These are phyloP conservation scores for Blastobotrys attinorum DNA, from an alignment of 805 yeast species.

Conservation along the genomic window DNA sequence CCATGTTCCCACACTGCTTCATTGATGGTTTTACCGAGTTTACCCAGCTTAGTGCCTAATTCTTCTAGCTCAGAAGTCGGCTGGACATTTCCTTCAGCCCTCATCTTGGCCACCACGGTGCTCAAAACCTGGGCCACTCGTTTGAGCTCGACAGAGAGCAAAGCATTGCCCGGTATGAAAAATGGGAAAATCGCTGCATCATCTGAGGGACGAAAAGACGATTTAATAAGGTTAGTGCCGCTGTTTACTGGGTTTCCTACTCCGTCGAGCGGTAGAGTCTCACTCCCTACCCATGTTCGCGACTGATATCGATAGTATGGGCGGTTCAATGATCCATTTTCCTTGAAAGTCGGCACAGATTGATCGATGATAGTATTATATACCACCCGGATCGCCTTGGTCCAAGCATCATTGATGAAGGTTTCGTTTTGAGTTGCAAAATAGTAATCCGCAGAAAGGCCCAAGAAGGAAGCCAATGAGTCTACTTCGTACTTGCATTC, in stretches of 20 bases:
- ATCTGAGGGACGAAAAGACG: constrained; percentile 84
- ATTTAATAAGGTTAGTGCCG: constrained; percentile 63
- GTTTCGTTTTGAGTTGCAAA: constrained; percentile 14
- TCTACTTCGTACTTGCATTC: constrained; percentile 90
- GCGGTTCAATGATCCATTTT: constrained; percentile 38
- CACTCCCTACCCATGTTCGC: constrained; percentile 67
- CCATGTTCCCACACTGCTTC: constrained; percentile 58
- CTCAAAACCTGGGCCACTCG: constrained; percentile 24
- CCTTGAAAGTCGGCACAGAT: constrained; percentile 43
- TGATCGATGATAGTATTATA: constrained; percentile 51
- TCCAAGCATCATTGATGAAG: constrained; percentile 48
- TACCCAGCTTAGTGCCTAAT: constrained; percentile 19
- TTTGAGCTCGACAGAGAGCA: constrained; percentile 55
- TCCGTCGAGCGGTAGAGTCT: constrained; percentile 72
- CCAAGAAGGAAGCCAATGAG: constrained; percentile 73
- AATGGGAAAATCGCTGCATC: constrained; percentile 77
- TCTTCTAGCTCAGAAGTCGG: no score
- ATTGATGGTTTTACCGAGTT: constrained; percentile 36
- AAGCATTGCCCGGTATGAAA: constrained; percentile 82
- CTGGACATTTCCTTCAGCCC: no score
- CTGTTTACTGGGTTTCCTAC: constrained; percentile 75
- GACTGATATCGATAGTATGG: constrained; percentile 64
- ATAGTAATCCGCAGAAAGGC: constrained; percentile 64
- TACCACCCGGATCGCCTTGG: constrained; percentile 45
- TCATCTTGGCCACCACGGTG: no score